A percentile compares a stretch with the other conserved stretches of the same genome.
phyloP scores from a whole-genome alignment of 2,329 filamentous ascomycete genomes.

The Rhynchosporium graminicola region DNA sequence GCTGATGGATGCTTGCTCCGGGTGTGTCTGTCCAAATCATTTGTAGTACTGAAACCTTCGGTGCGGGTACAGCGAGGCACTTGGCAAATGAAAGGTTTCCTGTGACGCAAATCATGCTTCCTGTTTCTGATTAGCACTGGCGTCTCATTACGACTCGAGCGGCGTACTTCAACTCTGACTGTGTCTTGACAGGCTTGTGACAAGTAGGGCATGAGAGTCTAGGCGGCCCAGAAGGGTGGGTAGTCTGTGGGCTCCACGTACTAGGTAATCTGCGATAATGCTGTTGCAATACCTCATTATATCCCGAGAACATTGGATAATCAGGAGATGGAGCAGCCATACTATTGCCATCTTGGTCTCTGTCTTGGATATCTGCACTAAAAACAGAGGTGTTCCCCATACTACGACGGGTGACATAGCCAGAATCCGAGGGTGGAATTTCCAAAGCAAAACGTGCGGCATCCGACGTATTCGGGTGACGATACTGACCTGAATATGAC shows the following conservation, averaged over 20 bases:
- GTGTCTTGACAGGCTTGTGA: slow-evolving; percentile 48
- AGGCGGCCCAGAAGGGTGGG: slow-evolving; percentile 20
- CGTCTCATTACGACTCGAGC: neutral
- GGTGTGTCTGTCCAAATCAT: slow-evolving; percentile 80
- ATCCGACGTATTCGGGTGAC: slow-evolving; percentile 38
- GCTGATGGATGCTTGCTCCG: slow-evolving; percentile 65
- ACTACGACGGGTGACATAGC: slow-evolving; percentile 41
- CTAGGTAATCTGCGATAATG: slow-evolving; percentile 29
- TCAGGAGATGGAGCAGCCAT: slow-evolving; percentile 32
- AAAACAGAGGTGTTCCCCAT: slow-evolving; percentile 39
- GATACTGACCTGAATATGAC: slow-evolving; percentile 36
- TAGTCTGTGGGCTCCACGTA: slow-evolving; percentile 25
- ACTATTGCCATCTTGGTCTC: slow-evolving; percentile 38
- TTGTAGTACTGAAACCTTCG: slow-evolving; percentile 74
- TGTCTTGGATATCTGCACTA: slow-evolving; percentile 37
- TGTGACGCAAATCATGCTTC: slow-evolving; percentile 73
- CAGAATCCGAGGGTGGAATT: slow-evolving; percentile 40
- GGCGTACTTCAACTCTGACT: slow-evolving; percentile 57
- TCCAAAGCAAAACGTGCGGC: slow-evolving; percentile 31
- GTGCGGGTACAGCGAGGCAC: slow-evolving; percentile 56
- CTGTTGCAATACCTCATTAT: slow-evolving; percentile 28
- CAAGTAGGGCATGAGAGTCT: slow-evolving; percentile 46
- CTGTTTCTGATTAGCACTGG: slow-evolving; percentile 48
- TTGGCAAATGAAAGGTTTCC: slow-evolving; percentile 65
- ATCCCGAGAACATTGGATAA: slow-evolving; percentile 31